A percentile compares a stretch with the other conserved stretches of the same genome.
Evolutionary conservation across 2,329 filamentous ascomycete genomes (phyloP).

Genomic region (Hymenotorrendiella dingleyae): DNA sequence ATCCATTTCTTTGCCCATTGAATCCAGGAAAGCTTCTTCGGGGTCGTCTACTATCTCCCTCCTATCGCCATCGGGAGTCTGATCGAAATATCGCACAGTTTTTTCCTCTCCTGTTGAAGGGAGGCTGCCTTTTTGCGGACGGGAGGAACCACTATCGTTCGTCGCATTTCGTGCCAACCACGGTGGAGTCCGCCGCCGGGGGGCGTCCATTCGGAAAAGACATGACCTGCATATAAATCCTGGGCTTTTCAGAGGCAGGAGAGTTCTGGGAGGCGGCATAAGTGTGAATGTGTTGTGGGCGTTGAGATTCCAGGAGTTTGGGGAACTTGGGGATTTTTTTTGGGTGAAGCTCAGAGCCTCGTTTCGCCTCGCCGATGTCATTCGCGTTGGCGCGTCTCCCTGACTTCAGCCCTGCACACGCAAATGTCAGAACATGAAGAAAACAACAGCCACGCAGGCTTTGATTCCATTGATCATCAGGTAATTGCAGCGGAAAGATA

Average conservation of each 20-base stretch:
- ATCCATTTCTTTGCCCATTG: not conserved
- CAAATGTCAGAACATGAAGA: constrained; percentile 29
- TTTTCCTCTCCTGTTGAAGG: constrained; percentile 3
- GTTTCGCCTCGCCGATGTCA: constrained; percentile 9
- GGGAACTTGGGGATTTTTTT: not conserved
- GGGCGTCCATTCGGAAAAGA: constrained; percentile 22
- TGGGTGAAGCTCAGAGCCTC: not conserved
- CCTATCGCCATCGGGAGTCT: constrained; percentile 25
- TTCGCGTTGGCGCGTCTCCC: constrained; percentile 15
- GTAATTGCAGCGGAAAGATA: constrained; percentile 12
- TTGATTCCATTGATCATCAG: constrained; percentile 30
- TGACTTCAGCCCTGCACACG: not conserved
- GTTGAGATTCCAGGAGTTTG: too few relatives aligned
- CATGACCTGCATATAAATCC: constrained; percentile 31
- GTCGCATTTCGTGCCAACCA: constrained; percentile 22
- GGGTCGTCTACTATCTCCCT: constrained; percentile 13
- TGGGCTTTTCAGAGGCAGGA: constrained; percentile 23
- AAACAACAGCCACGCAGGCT: constrained; percentile 19
- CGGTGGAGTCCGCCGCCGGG: constrained; percentile 13
- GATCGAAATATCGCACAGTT: constrained; percentile 23
- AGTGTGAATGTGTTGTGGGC: constrained; percentile 17
- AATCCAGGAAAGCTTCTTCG: constrained; percentile 2
- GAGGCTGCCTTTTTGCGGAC: constrained; percentile 2
- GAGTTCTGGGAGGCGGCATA: constrained; percentile 28
- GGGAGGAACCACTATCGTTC: constrained; percentile 7